Conservation (phyloP, 2,329 filamentous ascomycete species). For the Colletotrichum viniferum region DNA sequence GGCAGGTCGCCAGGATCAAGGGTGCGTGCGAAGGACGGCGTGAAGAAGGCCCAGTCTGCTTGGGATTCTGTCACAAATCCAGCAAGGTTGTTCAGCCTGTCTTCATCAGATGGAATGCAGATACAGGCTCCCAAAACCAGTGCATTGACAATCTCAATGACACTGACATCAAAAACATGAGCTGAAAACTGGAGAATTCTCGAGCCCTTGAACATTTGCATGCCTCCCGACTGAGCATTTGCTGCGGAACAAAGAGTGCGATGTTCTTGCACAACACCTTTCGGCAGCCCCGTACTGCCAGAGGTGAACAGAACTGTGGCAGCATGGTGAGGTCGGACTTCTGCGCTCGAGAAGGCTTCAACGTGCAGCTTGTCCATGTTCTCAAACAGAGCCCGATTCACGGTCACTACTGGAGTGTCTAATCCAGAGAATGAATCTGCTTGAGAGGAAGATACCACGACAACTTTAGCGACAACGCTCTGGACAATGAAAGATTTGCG, state of each 20-base stretch:
- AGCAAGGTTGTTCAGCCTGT: conserved; percentile 34
- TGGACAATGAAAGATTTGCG: conserved; percentile 4
- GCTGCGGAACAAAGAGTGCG: conserved; percentile 26
- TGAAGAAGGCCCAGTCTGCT: conserved; percentile 14
- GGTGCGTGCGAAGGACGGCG: conserved; percentile 7
- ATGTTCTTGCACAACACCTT: conserved; percentile 49
- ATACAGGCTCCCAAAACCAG: conserved; percentile 40
- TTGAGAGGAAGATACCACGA: not conserved
- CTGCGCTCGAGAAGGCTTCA: not conserved
- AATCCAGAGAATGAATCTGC: not conserved
- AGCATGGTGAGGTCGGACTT: not conserved
- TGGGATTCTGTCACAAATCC: not conserved
- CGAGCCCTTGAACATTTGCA: not conserved
- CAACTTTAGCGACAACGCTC: not conserved
- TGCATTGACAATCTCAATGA: conserved; percentile 41
- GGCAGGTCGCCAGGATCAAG: not conserved
- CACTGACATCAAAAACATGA: conserved; percentile 42
- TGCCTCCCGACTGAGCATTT: not conserved
- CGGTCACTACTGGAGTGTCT: not conserved
- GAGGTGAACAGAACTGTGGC: conserved; percentile 55
- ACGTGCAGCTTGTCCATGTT: not conserved
- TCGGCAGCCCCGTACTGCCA: conserved; percentile 57
- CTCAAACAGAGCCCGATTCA: not conserved
- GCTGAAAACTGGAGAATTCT: conserved; percentile 25
- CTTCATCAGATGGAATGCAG: conserved; percentile 40